Conservation (phyloP, 225 moss, liverwort and hornwort genomes). For the Asterella californica region DNA sequence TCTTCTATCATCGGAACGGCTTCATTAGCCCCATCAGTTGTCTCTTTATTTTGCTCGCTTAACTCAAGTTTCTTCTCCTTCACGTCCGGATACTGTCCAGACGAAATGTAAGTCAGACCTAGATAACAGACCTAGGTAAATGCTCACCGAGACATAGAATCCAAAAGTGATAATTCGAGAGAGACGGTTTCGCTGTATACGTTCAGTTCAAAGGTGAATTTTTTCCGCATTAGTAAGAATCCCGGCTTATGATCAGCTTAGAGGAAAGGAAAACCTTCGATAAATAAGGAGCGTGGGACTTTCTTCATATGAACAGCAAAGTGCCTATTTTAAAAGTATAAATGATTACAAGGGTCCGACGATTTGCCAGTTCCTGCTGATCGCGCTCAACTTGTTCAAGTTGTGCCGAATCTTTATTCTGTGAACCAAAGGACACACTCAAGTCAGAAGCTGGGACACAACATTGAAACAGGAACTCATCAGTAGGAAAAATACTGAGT, state of each 20-base stretch:
- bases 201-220: background rate
- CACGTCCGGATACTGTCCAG: slow-evolving; percentile 25
- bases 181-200: too few species aligned
- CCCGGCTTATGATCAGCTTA: background rate
- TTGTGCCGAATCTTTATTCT: slow-evolving; percentile 16
- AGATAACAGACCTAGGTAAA: background rate
- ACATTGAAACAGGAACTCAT: background rate
- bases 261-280: background rate
- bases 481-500: background rate
- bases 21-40: slow-evolving; percentile 32
- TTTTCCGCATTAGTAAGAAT: background rate
- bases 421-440: background rate
- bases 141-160: background rate
- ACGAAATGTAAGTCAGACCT: background rate
- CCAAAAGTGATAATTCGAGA: background rate
- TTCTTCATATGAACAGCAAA: background rate
- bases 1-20: slow-evolving; percentile 35
- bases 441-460: background rate
- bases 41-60: slow-evolving; percentile 18
- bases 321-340: background rate
- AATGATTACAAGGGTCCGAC: slow-evolving; percentile 7
- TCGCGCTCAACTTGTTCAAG: slow-evolving; percentile 9
- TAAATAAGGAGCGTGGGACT: too few species aligned
- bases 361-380: background rate
- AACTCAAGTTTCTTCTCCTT: slow-evolving; percentile 21